Percentiles rank a stretch among this genome's conserved stretches.
Evolutionary conservation across 495 filamentous ascomycete species (phyloP).

Genomic region (Aspergillus hancockii): DNA sequence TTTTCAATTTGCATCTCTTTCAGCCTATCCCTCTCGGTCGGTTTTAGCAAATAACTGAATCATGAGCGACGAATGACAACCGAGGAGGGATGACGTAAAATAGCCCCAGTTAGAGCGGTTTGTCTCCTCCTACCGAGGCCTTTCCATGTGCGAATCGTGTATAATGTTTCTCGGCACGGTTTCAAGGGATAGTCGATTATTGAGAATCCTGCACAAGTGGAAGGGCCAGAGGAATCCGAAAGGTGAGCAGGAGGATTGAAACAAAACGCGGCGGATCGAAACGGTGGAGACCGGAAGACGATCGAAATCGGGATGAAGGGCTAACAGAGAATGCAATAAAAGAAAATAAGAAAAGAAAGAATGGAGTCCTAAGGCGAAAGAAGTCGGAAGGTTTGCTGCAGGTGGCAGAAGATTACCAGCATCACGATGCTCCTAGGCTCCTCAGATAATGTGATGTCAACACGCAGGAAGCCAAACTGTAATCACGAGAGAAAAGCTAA

Average conservation of each 20-base stretch:
- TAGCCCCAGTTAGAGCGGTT: conserved; percentile 45
- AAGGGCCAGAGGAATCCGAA: conserved; percentile 13
- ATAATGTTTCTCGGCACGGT: conserved; percentile 14
- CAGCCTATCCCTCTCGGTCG: conserved; percentile 28
- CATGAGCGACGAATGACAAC: conserved; percentile 21
- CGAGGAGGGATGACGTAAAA: conserved; percentile 34
- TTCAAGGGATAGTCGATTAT: conserved; percentile 6
- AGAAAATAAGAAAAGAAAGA: conserved; percentile 33
- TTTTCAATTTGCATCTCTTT: conserved; percentile 43
- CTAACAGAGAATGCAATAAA: conserved; percentile 37
- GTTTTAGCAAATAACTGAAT: conserved; percentile 15
- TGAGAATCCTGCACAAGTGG: conserved; percentile 3
- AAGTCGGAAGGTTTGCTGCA: conserved; percentile 45
- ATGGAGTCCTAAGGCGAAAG: conserved; percentile 38
- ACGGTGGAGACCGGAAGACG: conserved; percentile 37
- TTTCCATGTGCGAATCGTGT: conserved; percentile 18
- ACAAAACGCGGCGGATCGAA: conserved; percentile 34
- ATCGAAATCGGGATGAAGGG: conserved; percentile 43
- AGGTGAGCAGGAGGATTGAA: conserved; percentile 19
- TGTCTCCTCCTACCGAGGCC: conserved; percentile 23
- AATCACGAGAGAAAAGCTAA: conserved; percentile 24
- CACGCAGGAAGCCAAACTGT: conserved; percentile 32
- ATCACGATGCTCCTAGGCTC: conserved; percentile 37
- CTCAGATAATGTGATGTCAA: conserved; percentile 32
- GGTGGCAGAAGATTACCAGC: conserved; percentile 33